Base-by-base conservation (phyloP, 73 alveolate genomes). In the Paramecium bursaria region DNA sequence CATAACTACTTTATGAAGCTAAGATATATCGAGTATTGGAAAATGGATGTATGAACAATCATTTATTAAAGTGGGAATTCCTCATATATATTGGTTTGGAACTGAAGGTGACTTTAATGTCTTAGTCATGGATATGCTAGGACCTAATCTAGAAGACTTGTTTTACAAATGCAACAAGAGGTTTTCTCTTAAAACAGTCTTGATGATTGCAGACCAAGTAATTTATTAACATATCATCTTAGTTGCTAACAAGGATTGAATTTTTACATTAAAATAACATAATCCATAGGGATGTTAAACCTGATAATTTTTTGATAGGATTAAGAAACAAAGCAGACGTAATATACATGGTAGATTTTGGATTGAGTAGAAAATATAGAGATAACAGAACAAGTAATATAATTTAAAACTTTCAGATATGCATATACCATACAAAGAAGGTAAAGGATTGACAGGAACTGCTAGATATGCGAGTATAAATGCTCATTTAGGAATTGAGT, bases 51-150 rank as follows among this genome's bases (percentile, higher is more conserved):
- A 15, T 42, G 15, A 23, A 27, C 3, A 74, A 74, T 4, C 14
- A 74, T 85, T 23, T 73, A 75, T 85, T 76, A n/a, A 9, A 76
- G 91, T 75, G 26, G 99, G 99, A 0, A 95, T 95, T 44, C 99
- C 99, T 11, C 86, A 89, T 74, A 92, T 94, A 17, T 75, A 90
- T 74, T 94, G 95, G 90, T 90, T 25, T 30, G 97, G 99, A 9
- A 80, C 51, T 26, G 96, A 93, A 91, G 93, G 93, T 35, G 92
- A 90, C 13, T 90, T 55, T 21, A 91, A 91, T 67, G 86, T 73
- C 1, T 42, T 91, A 53, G 90, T 87, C 3, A 73, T 91, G 31
- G 95, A 91, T n/a, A 44, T 86, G 57, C 35, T 89, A 49, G 96
- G 95, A 1, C 90, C 93, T 23, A 86, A 88, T 17, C 51, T 91